Conservation (phyloP, 2,329 filamentous ascomycete species). For the Alternaria ethzedia region DNA sequence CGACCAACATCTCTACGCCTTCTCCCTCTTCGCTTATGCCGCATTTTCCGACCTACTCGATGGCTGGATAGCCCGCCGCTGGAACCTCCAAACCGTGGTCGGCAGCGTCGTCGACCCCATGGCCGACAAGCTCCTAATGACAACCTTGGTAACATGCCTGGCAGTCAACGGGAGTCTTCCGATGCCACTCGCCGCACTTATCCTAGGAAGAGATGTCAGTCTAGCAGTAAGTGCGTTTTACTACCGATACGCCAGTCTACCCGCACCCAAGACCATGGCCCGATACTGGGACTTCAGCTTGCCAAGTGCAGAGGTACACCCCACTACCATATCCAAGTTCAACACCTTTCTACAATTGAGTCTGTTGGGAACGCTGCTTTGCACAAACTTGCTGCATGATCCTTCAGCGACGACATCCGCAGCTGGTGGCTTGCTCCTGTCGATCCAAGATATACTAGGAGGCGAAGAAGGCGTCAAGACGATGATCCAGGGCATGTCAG, state of each 20-base stretch:
- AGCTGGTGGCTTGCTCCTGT: conserved; percentile 31
- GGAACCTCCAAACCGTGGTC: conserved; percentile 89
- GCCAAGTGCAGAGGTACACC: conserved; percentile 82
- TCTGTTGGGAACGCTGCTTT: conserved; percentile 83
- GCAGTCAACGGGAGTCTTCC: conserved; percentile 84
- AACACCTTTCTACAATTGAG: conserved; percentile 93
- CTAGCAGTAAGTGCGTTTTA: conserved; percentile 88
- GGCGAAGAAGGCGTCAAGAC: conserved; percentile 45
- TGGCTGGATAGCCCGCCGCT: conserved; percentile 88
- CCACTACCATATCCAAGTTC: conserved; percentile 82
- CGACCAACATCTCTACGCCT: conserved; percentile 77
- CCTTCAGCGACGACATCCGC: conserved; percentile 60
- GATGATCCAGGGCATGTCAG: conserved; percentile 61
- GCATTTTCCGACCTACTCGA: conserved; percentile 91
- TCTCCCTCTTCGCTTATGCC: conserved; percentile 89
- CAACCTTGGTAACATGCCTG: conserved; percentile 82
- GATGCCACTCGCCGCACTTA: conserved; percentile 85
- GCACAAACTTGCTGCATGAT: conserved; percentile 73
- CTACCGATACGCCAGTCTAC: conserved; percentile 93
- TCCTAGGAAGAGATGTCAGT: conserved; percentile 85
- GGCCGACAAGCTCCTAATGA: conserved; percentile 97
- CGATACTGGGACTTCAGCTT: conserved; percentile 98
- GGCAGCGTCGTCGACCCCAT: conserved; percentile 88
- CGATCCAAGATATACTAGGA: conserved; percentile 35
- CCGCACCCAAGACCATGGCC: conserved; percentile 87